A percentile compares a stretch with the other conserved stretches of the same genome.
Conservation (phyloP, 1,284 basidiomycete species). For the Thecaphora thlaspeos region DNA sequence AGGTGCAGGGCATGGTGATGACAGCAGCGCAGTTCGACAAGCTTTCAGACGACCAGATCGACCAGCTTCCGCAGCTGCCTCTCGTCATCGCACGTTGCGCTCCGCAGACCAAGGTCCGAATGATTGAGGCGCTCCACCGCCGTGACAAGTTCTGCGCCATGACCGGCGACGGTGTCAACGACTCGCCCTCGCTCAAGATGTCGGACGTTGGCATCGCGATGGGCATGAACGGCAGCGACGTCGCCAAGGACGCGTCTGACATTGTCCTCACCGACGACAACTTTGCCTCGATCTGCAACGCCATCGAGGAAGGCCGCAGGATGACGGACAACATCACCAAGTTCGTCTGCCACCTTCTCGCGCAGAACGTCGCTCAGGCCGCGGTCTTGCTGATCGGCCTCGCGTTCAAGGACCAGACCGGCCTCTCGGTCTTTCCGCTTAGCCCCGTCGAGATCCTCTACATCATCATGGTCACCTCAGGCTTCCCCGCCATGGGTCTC, state of each 20-base stretch:
- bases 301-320: slow-evolving; percentile 68
- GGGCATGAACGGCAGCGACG: slow-evolving; percentile 52
- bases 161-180: slow-evolving; percentile 58
- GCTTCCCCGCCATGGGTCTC: slow-evolving; percentile 59
- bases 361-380: slow-evolving; percentile 55
- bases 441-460: slow-evolving; percentile 69
- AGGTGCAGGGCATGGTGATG: slow-evolving; percentile 57
- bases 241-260: slow-evolving; percentile 63
- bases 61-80: slow-evolving; percentile 63
- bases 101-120: slow-evolving; percentile 61
- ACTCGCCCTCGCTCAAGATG: slow-evolving; percentile 56
- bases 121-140: slow-evolving; percentile 66
- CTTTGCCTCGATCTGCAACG: slow-evolving; percentile 70
- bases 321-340: slow-evolving; percentile 60
- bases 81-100: slow-evolving; percentile 67
- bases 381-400: slow-evolving; percentile 65
- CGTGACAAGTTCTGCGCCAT: slow-evolving; percentile 51
- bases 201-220: slow-evolving; percentile 57
- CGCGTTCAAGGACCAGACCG: slow-evolving; percentile 66
- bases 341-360: slow-evolving; percentile 59
- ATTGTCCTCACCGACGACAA: slow-evolving; percentile 72
- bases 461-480: slow-evolving; percentile 57
- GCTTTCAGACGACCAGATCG: slow-evolving; percentile 67
- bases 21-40: slow-evolving; percentile 68
- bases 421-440: slow-evolving; percentile 68